Evolutionary conservation across 169 alveolate species (phyloP).

Genomic region (Pseudocohnilembus persalinus): DNA sequence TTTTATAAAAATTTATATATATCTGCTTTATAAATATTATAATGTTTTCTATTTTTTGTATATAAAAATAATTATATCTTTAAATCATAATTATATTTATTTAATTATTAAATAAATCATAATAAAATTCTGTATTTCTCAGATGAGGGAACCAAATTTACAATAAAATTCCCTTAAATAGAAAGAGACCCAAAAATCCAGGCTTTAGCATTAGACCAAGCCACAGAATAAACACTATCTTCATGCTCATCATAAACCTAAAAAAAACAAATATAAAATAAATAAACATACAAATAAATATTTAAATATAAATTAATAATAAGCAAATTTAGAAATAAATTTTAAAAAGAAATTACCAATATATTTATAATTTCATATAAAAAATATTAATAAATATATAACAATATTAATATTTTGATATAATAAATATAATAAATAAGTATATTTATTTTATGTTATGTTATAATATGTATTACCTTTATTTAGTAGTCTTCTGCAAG

Average conservation of each 20-base stretch:
- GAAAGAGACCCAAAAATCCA: conserved; percentile 78
- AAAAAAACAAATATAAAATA: conserved; percentile 40
- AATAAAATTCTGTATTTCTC: conserved; percentile 68
- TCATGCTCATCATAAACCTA: conserved; percentile 68
- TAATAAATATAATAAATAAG: too few relatives aligned
- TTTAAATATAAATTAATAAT: too few relatives aligned
- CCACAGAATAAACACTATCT: conserved; percentile 68
- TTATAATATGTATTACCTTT: neutral
- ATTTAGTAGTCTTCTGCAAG: too few relatives aligned
- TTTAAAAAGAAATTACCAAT: too few relatives aligned
- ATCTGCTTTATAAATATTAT: neutral
- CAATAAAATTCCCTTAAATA: conserved; percentile 66
- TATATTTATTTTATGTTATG: neutral
- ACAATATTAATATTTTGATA: too few relatives aligned
- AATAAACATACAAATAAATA: too few relatives aligned
- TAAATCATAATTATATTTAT: neutral
- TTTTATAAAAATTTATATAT: too few relatives aligned
- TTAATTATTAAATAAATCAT: conserved; percentile 31
- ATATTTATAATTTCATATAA: too few relatives aligned
- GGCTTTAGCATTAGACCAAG: conserved; percentile 73
- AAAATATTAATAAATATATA: too few relatives aligned
- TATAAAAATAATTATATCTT: neutral
- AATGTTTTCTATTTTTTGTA: neutral
- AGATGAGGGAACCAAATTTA: conserved; percentile 75
- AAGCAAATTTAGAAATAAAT: too few relatives aligned